Base-by-base conservation (phyloP, 305 asterid genomes). In the Striga hermonthica region DNA sequence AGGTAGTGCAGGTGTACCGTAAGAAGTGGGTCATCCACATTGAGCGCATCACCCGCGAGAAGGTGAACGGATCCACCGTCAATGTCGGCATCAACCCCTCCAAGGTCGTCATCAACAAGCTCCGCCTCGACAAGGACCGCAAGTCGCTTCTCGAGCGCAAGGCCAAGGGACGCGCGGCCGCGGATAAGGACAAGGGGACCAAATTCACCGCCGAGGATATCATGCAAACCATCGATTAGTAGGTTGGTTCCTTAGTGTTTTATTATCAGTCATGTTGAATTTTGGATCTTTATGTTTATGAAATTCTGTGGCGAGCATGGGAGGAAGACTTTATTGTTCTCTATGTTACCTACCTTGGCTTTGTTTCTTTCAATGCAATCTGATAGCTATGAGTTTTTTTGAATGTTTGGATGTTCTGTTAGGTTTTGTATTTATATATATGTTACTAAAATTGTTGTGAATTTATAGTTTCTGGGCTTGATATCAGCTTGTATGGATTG, bases 21-120 rank as follows among this genome's bases (percentile, higher is more conserved):
- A 82, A 83, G 81, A 83, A 81, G 37, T 83, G 85, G 89, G 88
- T 83, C 1, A 83, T 83, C 72, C 88, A 80, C 72, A 73, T 83
- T 60, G 88, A 83, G 66, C 79, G 86, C 37, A 83, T 80, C 38
- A 83, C 88, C 0, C 61, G 85, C 0, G 85, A 83, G 83, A 83
- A 82, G 80, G 85, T 82, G 0, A 82, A 80, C 52, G 85, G 88
- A 11, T 78, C 87, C 52, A 82, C 85, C 11, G 87, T 80, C 36
- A 80, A 82, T 44, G 87, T 82, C 6, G 84, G 87, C 1, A 82
- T 80, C 61, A 80, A 83, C 56, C 88, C 88, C n/a, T 83, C 88
- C 2, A 83, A 83, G 76, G 90, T 84, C 12, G 78, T 78, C 3
- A 69, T 84, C 56, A 50, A 22, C 9, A 50, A 50, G 56, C 56